Evolutionary conservation across 257 asterid genomes (phyloP), one percentile per base, ranked within the genome.

Genomic region (Anisodus tanguticus): DNA sequence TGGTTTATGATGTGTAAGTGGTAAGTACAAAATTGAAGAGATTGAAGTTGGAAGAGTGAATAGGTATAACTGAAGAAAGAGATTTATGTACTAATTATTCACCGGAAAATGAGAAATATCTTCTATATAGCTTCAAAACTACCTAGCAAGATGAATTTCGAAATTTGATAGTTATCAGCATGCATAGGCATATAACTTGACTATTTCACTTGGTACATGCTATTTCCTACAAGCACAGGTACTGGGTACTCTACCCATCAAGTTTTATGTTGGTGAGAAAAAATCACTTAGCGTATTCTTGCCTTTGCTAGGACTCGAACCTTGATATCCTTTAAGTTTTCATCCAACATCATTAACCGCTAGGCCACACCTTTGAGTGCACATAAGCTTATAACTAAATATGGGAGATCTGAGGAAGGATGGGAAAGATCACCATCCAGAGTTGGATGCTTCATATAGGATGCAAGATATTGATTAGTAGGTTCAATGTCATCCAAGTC

Each of bases 371-470:
- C 41, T 22, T 72, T 19, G 58, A 43, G 60, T 72, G 60, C 60
- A 19, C 41, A 47, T 72, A 72, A n/a, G 59, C 59, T 72, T 72
- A 72, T 45, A 72, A 10, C 80, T 72, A 45, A 47, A 13, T 35
- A 59, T 41, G 49, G 54, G 55, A 41, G 55, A 16, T 41, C 10
- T 47, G 41, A 47, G 59, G 19, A 19, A 41, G 43, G 60, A 72
- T 35, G 60, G 80, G 60, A 11, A 72, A 19, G 80, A 5, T 72
- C 6, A 11, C 41, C 31, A 43, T 9, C 55, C 55, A 41, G 53
- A 43, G 16, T 70, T 43, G 55, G 57, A 43, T 71, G 76, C 76
- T 15, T 70, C 79, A 70, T 70, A 41, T 17, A 17, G 35, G 79
- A 70, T 68, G 8, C 8, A 62, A 62, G 3, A 9, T 62, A 62